phyloP scores from a whole-genome alignment of 352 stramenopile genomes.

The Globisporangium parvum region DNA sequence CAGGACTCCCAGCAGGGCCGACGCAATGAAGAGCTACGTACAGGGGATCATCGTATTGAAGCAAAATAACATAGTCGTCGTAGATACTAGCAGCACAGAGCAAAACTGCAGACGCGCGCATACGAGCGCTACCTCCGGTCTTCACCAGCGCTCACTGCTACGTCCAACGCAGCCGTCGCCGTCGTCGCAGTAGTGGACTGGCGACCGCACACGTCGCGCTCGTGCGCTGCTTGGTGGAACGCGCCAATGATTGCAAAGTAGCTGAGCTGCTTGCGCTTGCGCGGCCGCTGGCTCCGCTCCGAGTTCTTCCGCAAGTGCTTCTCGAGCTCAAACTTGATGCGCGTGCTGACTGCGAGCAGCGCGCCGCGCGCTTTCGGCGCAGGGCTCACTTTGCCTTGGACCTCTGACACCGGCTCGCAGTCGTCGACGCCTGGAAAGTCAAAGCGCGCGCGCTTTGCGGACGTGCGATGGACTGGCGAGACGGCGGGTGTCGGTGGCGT shows the following conservation, averaged over 20 bases:
- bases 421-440: constrained; percentile 32
- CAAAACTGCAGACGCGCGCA: too few species aligned
- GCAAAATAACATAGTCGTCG: too few species aligned
- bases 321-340: constrained; percentile 71
- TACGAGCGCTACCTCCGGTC: constrained; percentile 8
- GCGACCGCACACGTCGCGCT: constrained; percentile 44
- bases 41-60: too few species aligned
- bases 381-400: constrained; percentile 22
- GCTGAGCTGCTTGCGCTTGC: constrained; percentile 64
- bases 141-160: not conserved
- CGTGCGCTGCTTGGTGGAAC: constrained; percentile 70
- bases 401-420: constrained; percentile 17
- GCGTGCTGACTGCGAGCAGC: constrained; percentile 63
- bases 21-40: too few species aligned
- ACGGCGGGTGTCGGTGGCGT: constrained; percentile 63
- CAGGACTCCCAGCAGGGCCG: too few species aligned
- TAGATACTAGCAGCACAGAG: too few species aligned
- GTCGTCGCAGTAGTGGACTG: constrained; percentile 24
- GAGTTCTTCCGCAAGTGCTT: constrained; percentile 42
- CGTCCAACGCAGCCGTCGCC: constrained; percentile 16
- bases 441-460: constrained; percentile 53
- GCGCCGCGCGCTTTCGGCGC: constrained; percentile 38
- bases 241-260: constrained; percentile 77
- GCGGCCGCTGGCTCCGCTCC: constrained; percentile 36
- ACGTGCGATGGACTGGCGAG: constrained; percentile 46